phyloP scores from a whole-genome alignment of 2,329 filamentous ascomycete genomes.

The Scedosporium dehoogii region DNA sequence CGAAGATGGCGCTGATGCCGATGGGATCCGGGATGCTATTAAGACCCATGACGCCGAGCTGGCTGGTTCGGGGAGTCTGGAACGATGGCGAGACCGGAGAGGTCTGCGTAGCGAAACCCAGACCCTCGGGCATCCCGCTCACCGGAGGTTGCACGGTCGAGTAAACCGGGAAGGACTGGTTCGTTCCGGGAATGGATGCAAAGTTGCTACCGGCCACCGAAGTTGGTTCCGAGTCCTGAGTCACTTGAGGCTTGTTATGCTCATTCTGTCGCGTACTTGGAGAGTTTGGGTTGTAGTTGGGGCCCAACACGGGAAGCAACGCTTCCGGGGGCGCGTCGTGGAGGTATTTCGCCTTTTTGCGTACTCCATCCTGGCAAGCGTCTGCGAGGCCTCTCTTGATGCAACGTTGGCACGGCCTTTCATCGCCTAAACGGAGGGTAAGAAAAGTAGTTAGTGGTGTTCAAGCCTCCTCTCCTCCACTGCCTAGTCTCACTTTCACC shows the following conservation, averaged over 20 bases:
- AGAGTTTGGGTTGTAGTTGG: conserved; percentile 53
- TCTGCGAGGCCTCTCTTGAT: conserved; percentile 89
- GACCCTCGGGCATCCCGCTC: conserved; percentile 32
- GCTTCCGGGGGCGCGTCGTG: conserved; percentile 90
- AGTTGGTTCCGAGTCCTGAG: conserved; percentile 27
- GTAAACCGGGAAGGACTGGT: conserved; percentile 41
- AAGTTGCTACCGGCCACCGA: conserved; percentile 30
- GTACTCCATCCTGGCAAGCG: conserved; percentile 87
- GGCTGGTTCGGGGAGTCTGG: conserved; percentile 36
- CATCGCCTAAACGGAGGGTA: conserved; percentile 59
- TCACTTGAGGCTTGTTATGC: conserved; percentile 34
- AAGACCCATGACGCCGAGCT: conserved; percentile 37
- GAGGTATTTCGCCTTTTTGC: conserved; percentile 98
- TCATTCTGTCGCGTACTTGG: conserved; percentile 32
- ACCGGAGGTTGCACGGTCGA: conserved; percentile 33
- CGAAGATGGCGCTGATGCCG: conserved; percentile 59
- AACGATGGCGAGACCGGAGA: conserved; percentile 70
- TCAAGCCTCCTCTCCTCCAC: too few species aligned
- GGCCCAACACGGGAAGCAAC: conserved; percentile 72
- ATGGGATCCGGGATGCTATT: conserved; percentile 39
- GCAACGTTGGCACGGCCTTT: conserved; percentile 86
- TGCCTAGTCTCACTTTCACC: too few species aligned
- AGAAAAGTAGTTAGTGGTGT: not conserved
- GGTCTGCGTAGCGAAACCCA: conserved; percentile 54
- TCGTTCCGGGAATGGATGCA: conserved; percentile 34